A percentile compares a stretch with the other conserved stretches of the same genome.
These are phyloP conservation scores for Obba rivulosa DNA, from an alignment of 768 basidiomycete genomes.

Conservation along the genomic window DNA sequence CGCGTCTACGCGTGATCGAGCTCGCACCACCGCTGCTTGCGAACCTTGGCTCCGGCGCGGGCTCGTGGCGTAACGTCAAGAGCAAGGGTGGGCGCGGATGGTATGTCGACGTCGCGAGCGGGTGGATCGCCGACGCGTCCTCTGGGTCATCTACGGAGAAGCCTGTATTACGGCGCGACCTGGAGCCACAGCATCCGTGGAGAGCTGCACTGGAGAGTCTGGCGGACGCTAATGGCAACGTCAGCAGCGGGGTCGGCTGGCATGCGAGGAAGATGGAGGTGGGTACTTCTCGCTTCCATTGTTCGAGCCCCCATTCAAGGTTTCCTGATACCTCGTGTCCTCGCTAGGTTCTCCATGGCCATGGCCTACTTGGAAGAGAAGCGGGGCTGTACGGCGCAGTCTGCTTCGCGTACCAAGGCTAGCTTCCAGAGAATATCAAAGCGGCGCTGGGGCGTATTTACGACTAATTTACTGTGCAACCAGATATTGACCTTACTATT, in stretches of 20 bases:
- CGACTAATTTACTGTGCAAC: neutral
- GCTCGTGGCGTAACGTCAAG: slow-evolving; percentile 82
- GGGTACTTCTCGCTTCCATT: slow-evolving; percentile 23
- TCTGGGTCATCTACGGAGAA: slow-evolving; percentile 6
- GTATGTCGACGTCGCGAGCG: slow-evolving; percentile 87
- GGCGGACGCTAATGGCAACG: slow-evolving; percentile 79
- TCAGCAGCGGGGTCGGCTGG: slow-evolving; percentile 92
- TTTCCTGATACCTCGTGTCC: slow-evolving; percentile 2
- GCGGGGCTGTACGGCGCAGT: slow-evolving; percentile 93
- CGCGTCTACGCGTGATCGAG: slow-evolving; percentile 83
- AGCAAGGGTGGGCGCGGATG: slow-evolving; percentile 93
- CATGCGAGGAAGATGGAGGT: slow-evolving; percentile 97
- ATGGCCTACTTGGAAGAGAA: slow-evolving; percentile 88
- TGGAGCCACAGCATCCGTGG: slow-evolving; percentile 58
- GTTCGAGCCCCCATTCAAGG: neutral
- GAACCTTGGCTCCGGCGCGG: slow-evolving; percentile 72
- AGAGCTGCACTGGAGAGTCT: slow-evolving; percentile 67
- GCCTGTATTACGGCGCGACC: slow-evolving; percentile 50
- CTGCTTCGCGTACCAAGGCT: slow-evolving; percentile 92
- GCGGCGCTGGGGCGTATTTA: too few relatives aligned
- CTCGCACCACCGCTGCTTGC: slow-evolving; percentile 66
- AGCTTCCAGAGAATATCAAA: slow-evolving; percentile 8
- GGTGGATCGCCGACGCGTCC: slow-evolving; percentile 54
- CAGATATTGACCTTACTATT: neutral
- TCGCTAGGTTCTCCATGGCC: slow-evolving; percentile 71